Base-by-base conservation (phyloP, 163 green algal species). In the Scenedesmus sp. region DNA sequence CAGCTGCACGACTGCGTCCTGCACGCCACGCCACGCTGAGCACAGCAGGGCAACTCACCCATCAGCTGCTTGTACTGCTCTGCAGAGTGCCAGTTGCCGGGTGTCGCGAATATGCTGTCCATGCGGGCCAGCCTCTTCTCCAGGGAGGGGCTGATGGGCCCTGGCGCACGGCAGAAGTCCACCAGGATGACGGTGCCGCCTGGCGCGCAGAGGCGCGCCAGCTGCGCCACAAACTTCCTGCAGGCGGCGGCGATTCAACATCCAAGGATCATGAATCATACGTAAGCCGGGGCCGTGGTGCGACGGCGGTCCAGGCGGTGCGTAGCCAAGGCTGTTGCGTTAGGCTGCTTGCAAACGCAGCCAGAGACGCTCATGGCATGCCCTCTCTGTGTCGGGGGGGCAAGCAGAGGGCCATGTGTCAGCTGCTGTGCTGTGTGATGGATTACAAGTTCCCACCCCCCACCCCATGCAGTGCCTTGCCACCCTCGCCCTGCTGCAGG, bases 71-170 rank as follows among this genome's bases (percentile, higher is more conserved):
- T 88, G 81, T 88, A 88, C 44, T 92, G 37, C 13, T 88, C 80
- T 18, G 88, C 80, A 43, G 80, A 85, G 59, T 83, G 43, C 88
- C 88, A 92, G 80, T 92, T 88, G 44, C 88, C 88, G 20, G 80
- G 59, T 15, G 88, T 88, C 1, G 88, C 80, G 65, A 92, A 92
- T 12, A 88, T 72, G 3, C 37, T 43, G 65, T 92, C 80, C 80
- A 92, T 92, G 43, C 37, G 3, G 13, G n/a, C 46, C 80, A 92
- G n/a, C 12, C 61, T 37, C 33, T 56, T 15, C 20, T 37, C 10
- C 37, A 76, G 44, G 0, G 42, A 22, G 9, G 46, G 40, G 15
- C 35, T 51, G 22, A 87, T 80, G 13, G 30, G 26, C 3, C 87
- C 87, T 2, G 73, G 35, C 13, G 24, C 26, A 3, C 87, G 40